Base-by-base conservation (phyloP, 352 stramenopile species). In the Globisporangium cylindrosporum region DNA sequence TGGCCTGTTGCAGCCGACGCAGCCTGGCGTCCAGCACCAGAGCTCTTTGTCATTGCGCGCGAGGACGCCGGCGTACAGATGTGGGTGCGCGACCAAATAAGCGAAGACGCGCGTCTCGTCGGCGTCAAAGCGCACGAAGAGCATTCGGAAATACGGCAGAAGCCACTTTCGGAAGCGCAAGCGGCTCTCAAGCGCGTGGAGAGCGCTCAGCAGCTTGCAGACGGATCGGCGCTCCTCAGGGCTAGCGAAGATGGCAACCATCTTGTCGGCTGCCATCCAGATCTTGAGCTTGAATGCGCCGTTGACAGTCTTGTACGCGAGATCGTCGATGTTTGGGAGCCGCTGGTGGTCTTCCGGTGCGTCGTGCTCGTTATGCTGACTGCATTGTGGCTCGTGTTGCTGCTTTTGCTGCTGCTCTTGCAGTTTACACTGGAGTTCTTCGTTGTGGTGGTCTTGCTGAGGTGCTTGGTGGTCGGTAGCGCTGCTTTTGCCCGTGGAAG, bases 1-100 rank as follows among this genome's bases (percentile, higher is more conserved):
- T 9, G 55, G 55, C 20, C 22, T 60, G 55, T 38, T 46, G 55
- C 55, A 60, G 18, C 55, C 55, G 7, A 20, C 27, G 55, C 55
- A 60, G 20, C 15, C 12, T 46, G 38, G 12, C 3, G 38, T 46
- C 38, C 38, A 46, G 12, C 38, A 46, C 12, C 55, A 60, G 15
- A 41, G 29, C 55, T 43, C 55, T 1, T 22, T 3, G 27, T 46
- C 55, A 18, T 9, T 36, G 8, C 25, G 10, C 7, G 27, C 55
- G 18, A 27, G 29, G 0, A 60, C 9, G 10, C 29, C 38, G 12
- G 27, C 55, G 29, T 27, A 60, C 1, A 46, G 29, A 14, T 46
- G 29, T 8, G 38, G 38, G 38, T 46, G 12, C 2, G 38, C 12
- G 12, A 20, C 1, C 38, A 46, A 18, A 3, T 46, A 46, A 3